phyloP scores from a whole-genome alignment of 768 basidiomycete species.

The Phaffia tasmanica region DNA sequence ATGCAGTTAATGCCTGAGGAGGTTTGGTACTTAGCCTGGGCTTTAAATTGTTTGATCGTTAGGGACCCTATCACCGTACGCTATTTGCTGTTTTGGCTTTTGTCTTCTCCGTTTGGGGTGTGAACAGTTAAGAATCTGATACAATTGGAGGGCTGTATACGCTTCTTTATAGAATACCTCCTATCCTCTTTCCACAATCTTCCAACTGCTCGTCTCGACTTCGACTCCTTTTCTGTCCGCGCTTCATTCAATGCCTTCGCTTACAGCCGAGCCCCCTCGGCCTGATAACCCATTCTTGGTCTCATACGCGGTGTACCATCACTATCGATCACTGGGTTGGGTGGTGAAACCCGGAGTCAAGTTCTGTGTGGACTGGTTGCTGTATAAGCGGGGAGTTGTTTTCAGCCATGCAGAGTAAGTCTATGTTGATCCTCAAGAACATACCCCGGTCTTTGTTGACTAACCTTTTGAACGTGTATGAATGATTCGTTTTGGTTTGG shows the following conservation, averaged over 20 bases:
- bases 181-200: constrained; percentile 26
- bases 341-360: constrained; percentile 92
- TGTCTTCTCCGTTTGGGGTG: not conserved
- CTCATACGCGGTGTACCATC: constrained; percentile 81
- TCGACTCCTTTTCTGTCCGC: constrained; percentile 29
- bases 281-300: constrained; percentile 89
- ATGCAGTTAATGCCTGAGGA: constrained; percentile 80
- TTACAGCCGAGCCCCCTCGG: constrained; percentile 34
- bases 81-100: constrained; percentile 3
- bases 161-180: constrained; percentile 37
- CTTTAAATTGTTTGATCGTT: constrained; percentile 66
- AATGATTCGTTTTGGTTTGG: not conserved
- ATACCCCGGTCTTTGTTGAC: not conserved
- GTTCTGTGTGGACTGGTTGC: constrained; percentile 87
- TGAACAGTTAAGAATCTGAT: not conserved
- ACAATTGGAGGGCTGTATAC: not conserved
- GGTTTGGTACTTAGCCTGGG: constrained; percentile 79
- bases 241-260: constrained; percentile 28
- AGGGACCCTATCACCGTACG: constrained; percentile 56
- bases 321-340: constrained; percentile 94
- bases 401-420: constrained; percentile 91
- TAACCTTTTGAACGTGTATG: not conserved
- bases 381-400: constrained; percentile 89
- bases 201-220: constrained; percentile 38
- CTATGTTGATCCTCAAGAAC: not conserved